Base-by-base conservation (phyloP, 108 stramenopile genomes). In the Pseudonitzschia multiseries region DNA sequence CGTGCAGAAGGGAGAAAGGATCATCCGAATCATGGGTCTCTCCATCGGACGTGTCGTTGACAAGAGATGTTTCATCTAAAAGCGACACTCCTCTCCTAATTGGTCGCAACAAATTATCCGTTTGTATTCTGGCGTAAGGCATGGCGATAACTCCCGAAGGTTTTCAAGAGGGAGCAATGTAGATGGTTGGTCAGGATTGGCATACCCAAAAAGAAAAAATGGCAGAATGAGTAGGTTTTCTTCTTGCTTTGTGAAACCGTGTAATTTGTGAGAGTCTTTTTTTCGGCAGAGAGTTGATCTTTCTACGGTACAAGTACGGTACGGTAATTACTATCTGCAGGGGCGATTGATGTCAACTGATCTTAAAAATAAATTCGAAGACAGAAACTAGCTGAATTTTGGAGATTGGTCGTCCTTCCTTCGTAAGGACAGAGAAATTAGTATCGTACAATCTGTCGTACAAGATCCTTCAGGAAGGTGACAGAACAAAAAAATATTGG, bases 1-100 rank as follows among this genome's bases (percentile, higher is more conserved):
- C 57, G 26, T 27, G 57, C 14, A 27, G 24, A 27, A 59, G 57
- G n/a, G 26, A 59, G 57, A 59, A 59, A 26, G 57, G 57, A 59
- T 59, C 57, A 27, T 59, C 26, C 29, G 57, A 59, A 27, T 14
- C 57, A 21, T 6, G 15, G 27, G 57, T 59, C 53, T 59, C 57
- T 27, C 21, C 57, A 59, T 59, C 57, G 12, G 57, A 59, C 26
- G 57, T 27, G n/a, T 59, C 27, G 57, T 59, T 59, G 8, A 26
- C 57, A n/a, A 18, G 14, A 18, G 57, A 31, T 24, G 57, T 59
- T 31, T 28, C 29, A 27, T 59, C 57, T 10, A 59, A 31, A 31
- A 59, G 29, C 6, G 57, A 59, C 15, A 59, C 57, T 28, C 57
- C 57, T 27, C 21, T 59, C 57, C 27, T 59, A n/a, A 59, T 31